These are phyloP conservation scores for Exophiala phaeomuriformis DNA, from an alignment of 2,329 filamentous ascomycete species.

Conservation along the genomic window DNA sequence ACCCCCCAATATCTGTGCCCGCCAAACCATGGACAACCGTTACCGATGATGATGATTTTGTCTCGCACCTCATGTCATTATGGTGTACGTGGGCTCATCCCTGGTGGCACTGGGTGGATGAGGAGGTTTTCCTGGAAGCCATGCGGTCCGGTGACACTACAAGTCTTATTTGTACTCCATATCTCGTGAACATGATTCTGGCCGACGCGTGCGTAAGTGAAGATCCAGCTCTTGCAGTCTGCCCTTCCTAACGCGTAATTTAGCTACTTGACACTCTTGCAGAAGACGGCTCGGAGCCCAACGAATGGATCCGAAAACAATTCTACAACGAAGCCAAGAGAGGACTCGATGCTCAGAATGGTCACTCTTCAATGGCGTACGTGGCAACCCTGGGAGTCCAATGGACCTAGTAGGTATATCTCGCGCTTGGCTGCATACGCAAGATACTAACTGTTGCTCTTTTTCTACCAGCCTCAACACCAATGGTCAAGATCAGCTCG, in stretches of 20 bases:
- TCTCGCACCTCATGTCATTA: constrained; percentile 32
- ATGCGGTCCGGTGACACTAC: constrained; percentile 30
- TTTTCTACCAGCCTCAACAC: constrained; percentile 28
- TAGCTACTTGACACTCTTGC: constrained; percentile 28
- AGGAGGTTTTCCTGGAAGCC: constrained; percentile 31
- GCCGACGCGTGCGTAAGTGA: constrained; percentile 31
- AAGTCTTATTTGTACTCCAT: constrained; percentile 29
- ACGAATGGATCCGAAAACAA: constrained; percentile 26
- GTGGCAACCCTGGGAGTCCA: constrained; percentile 31
- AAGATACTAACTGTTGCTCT: neutral
- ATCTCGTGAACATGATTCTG: constrained; percentile 30
- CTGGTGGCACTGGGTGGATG: constrained; percentile 31
- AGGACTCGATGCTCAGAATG: constrained; percentile 30
- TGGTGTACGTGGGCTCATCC: constrained; percentile 32
- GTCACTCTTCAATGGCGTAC: constrained; percentile 29
- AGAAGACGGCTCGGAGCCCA: constrained; percentile 26
- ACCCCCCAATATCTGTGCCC: constrained; percentile 28
- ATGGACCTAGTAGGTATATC: constrained; percentile 27
- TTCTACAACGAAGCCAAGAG: constrained; percentile 34
- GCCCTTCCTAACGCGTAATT: constrained; percentile 11
- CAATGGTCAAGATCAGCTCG: constrained; percentile 30
- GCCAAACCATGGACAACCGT: constrained; percentile 32
- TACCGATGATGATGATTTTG: constrained; percentile 31
- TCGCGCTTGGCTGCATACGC: neutral
- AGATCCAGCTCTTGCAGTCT: neutral